A percentile compares a stretch with the other conserved stretches of the same genome.
These are phyloP conservation scores for Yamadazyma scolyti DNA, from an alignment of 805 yeast species.

Conservation along the genomic window DNA sequence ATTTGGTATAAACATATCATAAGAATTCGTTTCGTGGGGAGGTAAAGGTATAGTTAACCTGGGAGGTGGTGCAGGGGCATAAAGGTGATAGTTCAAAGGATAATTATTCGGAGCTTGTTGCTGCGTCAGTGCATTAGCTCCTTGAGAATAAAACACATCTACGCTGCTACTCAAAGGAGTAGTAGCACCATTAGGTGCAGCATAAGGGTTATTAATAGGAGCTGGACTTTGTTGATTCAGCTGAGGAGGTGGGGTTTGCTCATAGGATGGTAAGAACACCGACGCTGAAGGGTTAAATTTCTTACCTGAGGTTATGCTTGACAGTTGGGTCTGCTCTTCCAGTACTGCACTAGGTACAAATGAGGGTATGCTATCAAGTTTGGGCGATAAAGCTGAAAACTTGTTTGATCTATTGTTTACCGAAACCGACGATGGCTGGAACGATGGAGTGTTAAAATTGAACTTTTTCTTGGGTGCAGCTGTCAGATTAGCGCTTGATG, in stretches of 20 bases:
- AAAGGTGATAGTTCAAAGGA: conserved; percentile 77
- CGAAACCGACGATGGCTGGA: conserved; percentile 27
- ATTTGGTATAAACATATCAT: conserved; percentile 67
- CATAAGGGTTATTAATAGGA: conserved; percentile 3
- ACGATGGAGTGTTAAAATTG: conserved; percentile 41
- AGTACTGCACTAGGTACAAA: conserved; percentile 41
- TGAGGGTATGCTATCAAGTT: conserved; percentile 43
- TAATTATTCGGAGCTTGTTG: conserved; percentile 24
- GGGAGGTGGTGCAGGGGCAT: conserved; percentile 88
- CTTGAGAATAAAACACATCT: neutral
- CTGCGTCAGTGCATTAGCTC: too few species aligned
- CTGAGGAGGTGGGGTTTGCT: conserved; percentile 2
- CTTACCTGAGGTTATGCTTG: too few species aligned
- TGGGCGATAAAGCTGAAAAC: conserved; percentile 47
- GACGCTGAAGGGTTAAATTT: conserved; percentile 39
- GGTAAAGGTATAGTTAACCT: conserved; percentile 56
- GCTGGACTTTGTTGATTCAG: neutral
- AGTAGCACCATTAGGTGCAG: conserved; percentile 1
- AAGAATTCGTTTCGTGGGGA: conserved; percentile 69
- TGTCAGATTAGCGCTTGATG: neutral
- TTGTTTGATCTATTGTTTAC: conserved; percentile 23
- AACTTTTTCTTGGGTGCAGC: conserved; percentile 18
- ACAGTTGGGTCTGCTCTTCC: conserved; percentile 8
- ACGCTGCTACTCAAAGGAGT: neutral
- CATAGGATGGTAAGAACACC: conserved; percentile 29